Percentiles rank a stretch among this genome's conserved stretches.
These are phyloP conservation scores for Solanum appendiculatum DNA, from an alignment of 257 asterid genomes.

Conservation along the genomic window DNA sequence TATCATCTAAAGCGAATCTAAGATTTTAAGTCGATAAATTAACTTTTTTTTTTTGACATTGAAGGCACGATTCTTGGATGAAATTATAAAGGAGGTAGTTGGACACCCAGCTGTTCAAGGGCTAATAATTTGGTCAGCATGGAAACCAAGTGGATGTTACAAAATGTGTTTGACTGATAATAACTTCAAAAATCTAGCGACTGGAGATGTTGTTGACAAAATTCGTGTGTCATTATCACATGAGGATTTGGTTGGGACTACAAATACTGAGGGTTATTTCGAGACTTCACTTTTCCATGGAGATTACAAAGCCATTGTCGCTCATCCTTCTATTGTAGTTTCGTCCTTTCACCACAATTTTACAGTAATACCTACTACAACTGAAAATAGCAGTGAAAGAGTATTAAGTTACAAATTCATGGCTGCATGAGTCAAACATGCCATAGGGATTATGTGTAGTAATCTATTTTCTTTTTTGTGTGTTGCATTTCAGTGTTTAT, in stretches of 20 bases:
- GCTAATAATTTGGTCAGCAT: slow-evolving; percentile 42
- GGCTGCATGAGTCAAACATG: not conserved
- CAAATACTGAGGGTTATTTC: slow-evolving; percentile 31
- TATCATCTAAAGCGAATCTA: not conserved
- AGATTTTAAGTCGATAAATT: not conserved
- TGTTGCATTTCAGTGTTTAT: not conserved
- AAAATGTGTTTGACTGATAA: slow-evolving; percentile 55
- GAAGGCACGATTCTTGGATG: slow-evolving; percentile 25
- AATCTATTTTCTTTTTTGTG: not conserved
- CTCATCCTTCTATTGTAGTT: slow-evolving; percentile 8
- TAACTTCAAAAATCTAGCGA: slow-evolving; percentile 38
- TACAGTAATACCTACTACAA: not conserved
- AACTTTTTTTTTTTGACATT: not conserved
- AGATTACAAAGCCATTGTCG: slow-evolving; percentile 28
- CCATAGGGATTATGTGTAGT: not conserved
- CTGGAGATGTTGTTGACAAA: slow-evolving; percentile 47
- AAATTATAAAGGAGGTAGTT: slow-evolving; percentile 34
- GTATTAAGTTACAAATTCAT: not conserved
- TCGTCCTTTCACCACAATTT: not conserved
- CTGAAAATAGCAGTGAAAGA: not conserved
- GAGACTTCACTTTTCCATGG: slow-evolving; percentile 39
- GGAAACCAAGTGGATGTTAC: slow-evolving; percentile 45
- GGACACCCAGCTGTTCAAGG: slow-evolving; percentile 31
- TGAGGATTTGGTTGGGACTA: slow-evolving; percentile 5
- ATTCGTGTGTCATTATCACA: not conserved